These are phyloP conservation scores for Pythium folliculosum DNA, from an alignment of 352 stramenopile genomes.

Conservation along the genomic window DNA sequence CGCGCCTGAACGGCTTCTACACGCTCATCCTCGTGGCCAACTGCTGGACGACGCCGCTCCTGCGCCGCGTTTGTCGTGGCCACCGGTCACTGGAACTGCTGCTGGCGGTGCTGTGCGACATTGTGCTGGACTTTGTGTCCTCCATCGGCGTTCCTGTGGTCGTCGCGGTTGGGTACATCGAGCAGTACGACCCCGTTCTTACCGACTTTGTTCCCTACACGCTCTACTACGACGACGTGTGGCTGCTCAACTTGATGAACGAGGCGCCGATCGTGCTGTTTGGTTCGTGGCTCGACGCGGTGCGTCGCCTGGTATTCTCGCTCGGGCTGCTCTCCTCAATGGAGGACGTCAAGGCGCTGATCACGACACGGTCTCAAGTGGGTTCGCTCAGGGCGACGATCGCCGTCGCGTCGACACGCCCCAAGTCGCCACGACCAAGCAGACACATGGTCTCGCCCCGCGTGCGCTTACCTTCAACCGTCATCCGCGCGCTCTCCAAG, in stretches of 20 bases:
- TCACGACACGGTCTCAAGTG: not conserved
- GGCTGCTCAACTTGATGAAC: slow-evolving; percentile 33
- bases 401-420: too few species aligned
- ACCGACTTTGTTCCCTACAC: slow-evolving; percentile 4
- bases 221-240: slow-evolving; percentile 31
- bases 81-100: slow-evolving; percentile 12
- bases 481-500: too few species aligned
- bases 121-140: slow-evolving; percentile 25
- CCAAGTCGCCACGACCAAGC: too few species aligned
- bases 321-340: slow-evolving; percentile 35
- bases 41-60: slow-evolving; percentile 20
- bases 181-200: slow-evolving; percentile 4
- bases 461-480: too few species aligned
- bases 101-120: slow-evolving; percentile 22
- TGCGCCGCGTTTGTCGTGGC: not conserved
- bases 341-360: slow-evolving; percentile 33
- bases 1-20: slow-evolving; percentile 24
- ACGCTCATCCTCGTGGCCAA: slow-evolving; percentile 25
- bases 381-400: too few species aligned
- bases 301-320: slow-evolving; percentile 41
- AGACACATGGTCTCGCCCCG: too few species aligned
- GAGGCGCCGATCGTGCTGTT: slow-evolving; percentile 38
- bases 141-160: slow-evolving; percentile 22
- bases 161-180: slow-evolving; percentile 18
- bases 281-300: slow-evolving; percentile 36